Evolutionary conservation across 1,139 yeast species (phyloP).

Genomic region (Suhomyces coccinellae): DNA sequence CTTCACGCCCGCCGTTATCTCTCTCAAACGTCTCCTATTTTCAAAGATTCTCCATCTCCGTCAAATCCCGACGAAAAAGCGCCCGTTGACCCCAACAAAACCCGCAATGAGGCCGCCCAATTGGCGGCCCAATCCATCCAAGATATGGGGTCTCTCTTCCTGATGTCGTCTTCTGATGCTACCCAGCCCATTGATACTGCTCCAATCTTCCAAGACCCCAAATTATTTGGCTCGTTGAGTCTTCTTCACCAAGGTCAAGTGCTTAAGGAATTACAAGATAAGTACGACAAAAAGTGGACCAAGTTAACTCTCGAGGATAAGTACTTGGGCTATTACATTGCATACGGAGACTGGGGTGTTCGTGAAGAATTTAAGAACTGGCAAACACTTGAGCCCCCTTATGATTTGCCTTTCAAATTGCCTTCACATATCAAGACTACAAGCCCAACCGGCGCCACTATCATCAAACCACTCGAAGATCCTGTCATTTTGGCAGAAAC

Average conservation of each 20-base stretch:
- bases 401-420: slow-evolving; percentile 56
- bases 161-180: slow-evolving; percentile 31
- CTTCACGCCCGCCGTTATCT: background rate
- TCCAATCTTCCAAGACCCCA: slow-evolving; percentile 52
- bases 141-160: slow-evolving; percentile 43
- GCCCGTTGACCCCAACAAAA: slow-evolving; percentile 20
- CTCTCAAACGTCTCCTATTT: background rate
- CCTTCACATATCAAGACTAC: slow-evolving; percentile 34
- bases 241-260: slow-evolving; percentile 62
- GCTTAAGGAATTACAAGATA: slow-evolving; percentile 51
- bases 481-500: slow-evolving; percentile 51
- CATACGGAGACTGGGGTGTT: slow-evolving; percentile 66
- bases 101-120: slow-evolving; percentile 38
- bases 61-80: background rate
- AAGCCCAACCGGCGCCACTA: slow-evolving; percentile 26
- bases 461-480: slow-evolving; percentile 28
- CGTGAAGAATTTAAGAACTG: slow-evolving; percentile 56
- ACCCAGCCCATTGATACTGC: slow-evolving; percentile 55
- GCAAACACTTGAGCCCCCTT: slow-evolving; percentile 42
- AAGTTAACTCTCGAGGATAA: slow-evolving; percentile 46
- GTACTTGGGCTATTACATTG: slow-evolving; percentile 53
- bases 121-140: slow-evolving; percentile 45
- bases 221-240: slow-evolving; percentile 43
- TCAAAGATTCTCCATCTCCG: background rate
- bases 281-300: slow-evolving; percentile 54